Percentiles rank a stretch among this genome's conserved stretches.
phyloP scores from a whole-genome alignment of 73 alveolate genomes.

The Tetrahymena malaccensis region DNA sequence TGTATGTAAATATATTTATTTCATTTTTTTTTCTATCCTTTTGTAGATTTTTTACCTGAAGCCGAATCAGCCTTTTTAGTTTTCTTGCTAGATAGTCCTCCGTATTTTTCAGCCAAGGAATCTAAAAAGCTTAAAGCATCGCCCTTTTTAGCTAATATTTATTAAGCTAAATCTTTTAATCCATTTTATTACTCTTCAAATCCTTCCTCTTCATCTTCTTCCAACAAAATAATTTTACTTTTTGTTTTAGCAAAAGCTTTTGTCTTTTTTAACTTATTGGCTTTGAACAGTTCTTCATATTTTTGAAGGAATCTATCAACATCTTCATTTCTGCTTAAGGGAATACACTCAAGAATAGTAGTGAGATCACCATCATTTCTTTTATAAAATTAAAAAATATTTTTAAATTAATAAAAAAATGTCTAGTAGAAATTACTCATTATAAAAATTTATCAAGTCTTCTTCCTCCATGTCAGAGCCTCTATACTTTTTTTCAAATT shows the following conservation, averaged over 20 bases:
- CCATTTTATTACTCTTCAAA: background rate
- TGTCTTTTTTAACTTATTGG: background rate
- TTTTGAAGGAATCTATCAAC: conserved; percentile 46
- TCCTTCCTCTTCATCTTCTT: background rate
- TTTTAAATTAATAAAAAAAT: background rate
- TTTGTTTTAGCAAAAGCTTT: background rate
- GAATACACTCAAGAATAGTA: conserved; percentile 50
- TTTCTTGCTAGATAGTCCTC: background rate
- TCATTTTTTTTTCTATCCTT: background rate
- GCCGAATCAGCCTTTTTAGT: background rate
- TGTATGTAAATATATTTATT: background rate
- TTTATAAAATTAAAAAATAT: background rate
- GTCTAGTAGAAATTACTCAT: background rate
- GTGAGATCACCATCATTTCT: conserved; percentile 59
- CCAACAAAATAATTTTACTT: background rate
- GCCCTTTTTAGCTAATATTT: background rate
- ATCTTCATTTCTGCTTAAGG: conserved; percentile 48
- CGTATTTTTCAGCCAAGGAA: background rate
- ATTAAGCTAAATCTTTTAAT: background rate
- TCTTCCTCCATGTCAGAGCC: conserved; percentile 46
- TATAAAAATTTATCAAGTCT: conserved; percentile 55
- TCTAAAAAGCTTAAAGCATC: background rate
- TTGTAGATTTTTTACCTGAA: background rate
- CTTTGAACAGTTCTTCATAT: conserved; percentile 45
- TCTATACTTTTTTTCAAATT: conserved; percentile 44